phyloP scores from a whole-genome alignment of 1,139 yeast species.

The Diutina ranongensis region DNA sequence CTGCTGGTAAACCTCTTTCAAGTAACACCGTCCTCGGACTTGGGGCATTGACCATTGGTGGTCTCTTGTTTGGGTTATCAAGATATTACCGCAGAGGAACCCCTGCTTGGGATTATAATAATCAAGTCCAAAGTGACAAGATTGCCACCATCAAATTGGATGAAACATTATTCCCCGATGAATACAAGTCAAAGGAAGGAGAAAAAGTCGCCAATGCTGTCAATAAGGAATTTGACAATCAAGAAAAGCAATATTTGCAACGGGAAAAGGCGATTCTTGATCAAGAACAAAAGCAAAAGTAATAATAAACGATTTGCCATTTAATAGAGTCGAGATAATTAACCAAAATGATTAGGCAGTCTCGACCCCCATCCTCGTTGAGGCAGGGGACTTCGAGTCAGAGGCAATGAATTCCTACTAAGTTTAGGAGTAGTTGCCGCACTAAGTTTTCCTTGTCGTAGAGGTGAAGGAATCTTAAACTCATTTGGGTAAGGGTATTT shows the following conservation, averaged over 20 bases:
- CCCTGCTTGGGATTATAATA: not conserved
- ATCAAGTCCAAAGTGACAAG: not conserved
- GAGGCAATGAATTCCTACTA: not conserved
- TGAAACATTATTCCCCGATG: not conserved
- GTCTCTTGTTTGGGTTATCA: not conserved
- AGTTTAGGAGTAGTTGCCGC: conserved; percentile 1
- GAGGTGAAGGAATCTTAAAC: not conserved
- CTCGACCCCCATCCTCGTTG: not conserved
- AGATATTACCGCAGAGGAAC: not conserved
- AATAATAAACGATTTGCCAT: no score
- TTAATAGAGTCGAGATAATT: no score
- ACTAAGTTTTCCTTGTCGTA: not conserved
- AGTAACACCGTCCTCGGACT: not conserved
- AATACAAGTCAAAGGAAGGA: not conserved
- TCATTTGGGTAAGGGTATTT: not conserved
- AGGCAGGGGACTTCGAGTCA: conserved; percentile 4
- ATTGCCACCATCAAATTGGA: not conserved
- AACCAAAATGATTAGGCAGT: not conserved
- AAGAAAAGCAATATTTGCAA: no score
- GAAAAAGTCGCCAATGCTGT: not conserved
- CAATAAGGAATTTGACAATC: no score
- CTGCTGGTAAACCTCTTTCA: not conserved
- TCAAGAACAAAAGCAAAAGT: not conserved
- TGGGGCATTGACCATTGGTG: not conserved
- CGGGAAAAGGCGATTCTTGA: not conserved